Conservation (phyloP, 2,329 filamentous ascomycete genomes). For the Pseudogymnoascus sp. region DNA sequence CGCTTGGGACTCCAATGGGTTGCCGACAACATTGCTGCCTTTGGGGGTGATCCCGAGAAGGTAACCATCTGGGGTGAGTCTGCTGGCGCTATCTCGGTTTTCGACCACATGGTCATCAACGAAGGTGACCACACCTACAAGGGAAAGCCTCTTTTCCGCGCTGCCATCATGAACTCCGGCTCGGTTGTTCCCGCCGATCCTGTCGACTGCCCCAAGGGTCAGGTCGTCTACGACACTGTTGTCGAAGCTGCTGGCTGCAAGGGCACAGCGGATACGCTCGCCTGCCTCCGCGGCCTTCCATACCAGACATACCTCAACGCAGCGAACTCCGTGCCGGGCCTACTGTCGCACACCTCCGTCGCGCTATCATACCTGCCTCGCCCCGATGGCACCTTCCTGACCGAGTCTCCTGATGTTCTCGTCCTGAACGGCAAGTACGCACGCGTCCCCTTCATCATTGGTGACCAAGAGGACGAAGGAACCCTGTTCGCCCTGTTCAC, state of each 20-base stretch:
- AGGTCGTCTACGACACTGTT: constrained; percentile 55
- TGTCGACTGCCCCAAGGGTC: constrained; percentile 58
- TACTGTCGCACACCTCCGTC: constrained; percentile 59
- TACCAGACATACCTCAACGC: constrained; percentile 57
- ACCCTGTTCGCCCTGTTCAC: constrained; percentile 67
- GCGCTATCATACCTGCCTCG: constrained; percentile 67
- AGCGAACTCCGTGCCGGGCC: constrained; percentile 58
- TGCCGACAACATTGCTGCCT: constrained; percentile 65
- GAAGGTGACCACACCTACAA: constrained; percentile 67
- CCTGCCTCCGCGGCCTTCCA: constrained; percentile 54
- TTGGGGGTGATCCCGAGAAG: constrained; percentile 70
- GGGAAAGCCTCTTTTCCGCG: constrained; percentile 64
- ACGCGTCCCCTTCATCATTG: constrained; percentile 55
- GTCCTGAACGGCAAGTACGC: constrained; percentile 44
- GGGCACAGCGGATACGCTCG: constrained; percentile 45
- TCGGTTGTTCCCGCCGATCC: constrained; percentile 51
- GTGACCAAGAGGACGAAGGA: constrained; percentile 73
- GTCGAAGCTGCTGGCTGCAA: constrained; percentile 54
- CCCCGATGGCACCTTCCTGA: constrained; percentile 57
- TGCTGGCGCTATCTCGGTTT: constrained; percentile 63
- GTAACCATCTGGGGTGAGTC: constrained; percentile 71
- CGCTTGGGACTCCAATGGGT: constrained; percentile 67
- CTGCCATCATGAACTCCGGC: constrained; percentile 70
- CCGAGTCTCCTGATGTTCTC: constrained; percentile 54
- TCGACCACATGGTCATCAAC: constrained; percentile 68